A percentile compares a stretch with the other conserved stretches of the same genome.
Conservation (phyloP, 2,329 filamentous ascomycete species). For the Cladophialophora yegresii region DNA sequence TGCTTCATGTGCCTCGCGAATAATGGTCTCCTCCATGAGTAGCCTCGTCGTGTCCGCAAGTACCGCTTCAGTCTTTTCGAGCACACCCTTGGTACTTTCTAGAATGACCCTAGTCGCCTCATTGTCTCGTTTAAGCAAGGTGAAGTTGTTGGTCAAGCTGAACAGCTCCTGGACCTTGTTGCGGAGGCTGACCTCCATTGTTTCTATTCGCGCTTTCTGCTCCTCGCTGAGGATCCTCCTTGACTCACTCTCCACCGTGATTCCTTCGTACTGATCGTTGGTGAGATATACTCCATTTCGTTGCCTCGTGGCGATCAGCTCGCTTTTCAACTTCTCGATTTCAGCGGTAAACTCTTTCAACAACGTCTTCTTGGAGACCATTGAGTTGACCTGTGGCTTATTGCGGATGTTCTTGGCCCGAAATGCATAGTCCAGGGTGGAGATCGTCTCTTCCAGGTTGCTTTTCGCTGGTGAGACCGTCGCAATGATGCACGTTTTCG, state of each 20-base stretch:
- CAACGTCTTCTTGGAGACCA: constrained; percentile 89
- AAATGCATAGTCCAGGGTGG: constrained; percentile 96
- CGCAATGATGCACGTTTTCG: constrained; percentile 98
- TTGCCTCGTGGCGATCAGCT: constrained; percentile 87
- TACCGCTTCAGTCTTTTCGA: constrained; percentile 86
- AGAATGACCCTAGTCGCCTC: constrained; percentile 72
- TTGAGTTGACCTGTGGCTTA: constrained; percentile 91
- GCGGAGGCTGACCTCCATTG: constrained; percentile 82
- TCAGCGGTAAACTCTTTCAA: constrained; percentile 86
- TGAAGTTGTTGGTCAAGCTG: constrained; percentile 80
- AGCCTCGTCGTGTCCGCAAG: constrained; percentile 73
- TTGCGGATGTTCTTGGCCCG: constrained; percentile 98
- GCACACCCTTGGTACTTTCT: constrained; percentile 75
- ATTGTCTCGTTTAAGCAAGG: constrained; percentile 84
- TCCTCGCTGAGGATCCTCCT: constrained; percentile 88
- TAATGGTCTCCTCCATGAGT: constrained; percentile 74
- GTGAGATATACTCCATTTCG: constrained; percentile 94
- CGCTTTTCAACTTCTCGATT: constrained; percentile 91
- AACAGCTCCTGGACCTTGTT: constrained; percentile 95
- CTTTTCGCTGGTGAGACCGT: constrained; percentile 92
- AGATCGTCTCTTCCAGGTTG: constrained; percentile 97
- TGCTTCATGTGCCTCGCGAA: constrained; percentile 80
- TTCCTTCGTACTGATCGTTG: constrained; percentile 83
- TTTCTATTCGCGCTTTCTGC: constrained; percentile 87
- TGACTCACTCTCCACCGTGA: constrained; percentile 89